These are phyloP conservation scores for Selenicereus undatus DNA, from an alignment of 148 eudicot species.

Conservation along the genomic window DNA sequence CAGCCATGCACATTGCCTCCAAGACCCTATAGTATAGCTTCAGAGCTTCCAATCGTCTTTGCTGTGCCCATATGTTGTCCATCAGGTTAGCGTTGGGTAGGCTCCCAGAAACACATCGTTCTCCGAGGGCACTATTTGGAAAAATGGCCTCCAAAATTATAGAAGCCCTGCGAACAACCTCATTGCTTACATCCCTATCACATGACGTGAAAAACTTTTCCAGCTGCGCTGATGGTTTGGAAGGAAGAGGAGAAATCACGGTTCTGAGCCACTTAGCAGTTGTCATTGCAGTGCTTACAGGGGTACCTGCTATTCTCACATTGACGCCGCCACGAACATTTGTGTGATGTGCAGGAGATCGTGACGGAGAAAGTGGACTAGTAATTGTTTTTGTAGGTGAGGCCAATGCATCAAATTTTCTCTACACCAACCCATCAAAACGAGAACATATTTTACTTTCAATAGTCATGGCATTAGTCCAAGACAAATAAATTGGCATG, in stretches of 20 bases:
- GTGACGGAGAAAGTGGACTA: slow-evolving; percentile 65
- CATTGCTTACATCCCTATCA: slow-evolving; percentile 65
- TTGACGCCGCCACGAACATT: slow-evolving; percentile 35
- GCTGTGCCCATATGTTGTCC: slow-evolving; percentile 95
- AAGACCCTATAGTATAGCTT: slow-evolving; percentile 87
- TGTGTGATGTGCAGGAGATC: slow-evolving; percentile 55
- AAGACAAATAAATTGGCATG: not conserved
- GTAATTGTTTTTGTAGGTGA: slow-evolving; percentile 81
- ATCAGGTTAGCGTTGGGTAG: slow-evolving; percentile 66
- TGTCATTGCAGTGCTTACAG: slow-evolving; percentile 98
- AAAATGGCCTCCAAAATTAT: slow-evolving; percentile 92
- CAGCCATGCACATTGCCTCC: slow-evolving; percentile 87
- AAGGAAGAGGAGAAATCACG: slow-evolving; percentile 73
- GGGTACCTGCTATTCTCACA: slow-evolving; percentile 60
- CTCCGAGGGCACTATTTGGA: slow-evolving; percentile 77
- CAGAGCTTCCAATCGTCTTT: slow-evolving; percentile 75
- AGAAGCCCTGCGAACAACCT: slow-evolving; percentile 67
- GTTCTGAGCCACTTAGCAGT: slow-evolving; percentile 96
- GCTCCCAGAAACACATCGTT: slow-evolving; percentile 47
- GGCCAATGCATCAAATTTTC: slow-evolving; percentile 55
- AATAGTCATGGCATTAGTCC: not conserved
- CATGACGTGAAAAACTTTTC: slow-evolving; percentile 65
- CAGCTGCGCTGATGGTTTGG: slow-evolving; percentile 69
- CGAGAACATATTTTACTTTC: not conserved
- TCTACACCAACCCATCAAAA: slow-evolving; percentile 34